phyloP scores from a whole-genome alignment of 2,329 filamentous ascomycete species.

The Alternaria rosae region DNA sequence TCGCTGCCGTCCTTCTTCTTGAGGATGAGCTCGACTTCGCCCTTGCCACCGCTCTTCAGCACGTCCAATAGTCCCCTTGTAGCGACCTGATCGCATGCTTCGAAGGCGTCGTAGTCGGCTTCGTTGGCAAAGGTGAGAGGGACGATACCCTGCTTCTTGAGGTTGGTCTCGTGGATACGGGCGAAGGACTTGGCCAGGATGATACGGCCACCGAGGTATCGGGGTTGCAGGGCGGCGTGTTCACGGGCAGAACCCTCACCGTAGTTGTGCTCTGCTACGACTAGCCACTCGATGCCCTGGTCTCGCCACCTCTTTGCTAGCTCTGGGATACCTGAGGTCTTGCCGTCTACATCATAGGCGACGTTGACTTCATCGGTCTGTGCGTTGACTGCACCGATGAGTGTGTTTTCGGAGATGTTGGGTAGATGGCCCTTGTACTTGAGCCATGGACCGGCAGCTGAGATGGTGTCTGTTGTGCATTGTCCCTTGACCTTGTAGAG shows the following conservation, averaged over 20 bases:
- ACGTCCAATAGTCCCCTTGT: conserved; percentile 87
- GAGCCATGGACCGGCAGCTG: conserved; percentile 93
- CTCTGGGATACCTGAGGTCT: conserved; percentile 80
- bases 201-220: conserved; percentile 86
- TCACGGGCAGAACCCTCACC: conserved; percentile 89
- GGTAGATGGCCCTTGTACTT: conserved; percentile 99
- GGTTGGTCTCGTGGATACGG: conserved; percentile 91
- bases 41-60: conserved; percentile 77
- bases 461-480: conserved; percentile 99
- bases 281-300: conserved; percentile 80
- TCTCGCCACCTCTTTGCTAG: conserved; percentile 85
- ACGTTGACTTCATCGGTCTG: conserved; percentile 92
- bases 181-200: conserved; percentile 89
- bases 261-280: conserved; percentile 98
- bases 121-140: conserved; percentile 91
- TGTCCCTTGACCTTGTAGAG: conserved; percentile 97
- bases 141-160: conserved; percentile 97
- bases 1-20: conserved; percentile 66
- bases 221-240: conserved; percentile 87
- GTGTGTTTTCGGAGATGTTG: conserved; percentile 96
- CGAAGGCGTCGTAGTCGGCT: conserved; percentile 83
- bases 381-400: conserved; percentile 93
- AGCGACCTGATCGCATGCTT: conserved; percentile 80
- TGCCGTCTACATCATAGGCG: conserved; percentile 85
- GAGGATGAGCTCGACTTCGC: conserved; percentile 71